Base-by-base conservation (phyloP, 108 stramenopile genomes). In the Stephanodiscus minutulus region DNA sequence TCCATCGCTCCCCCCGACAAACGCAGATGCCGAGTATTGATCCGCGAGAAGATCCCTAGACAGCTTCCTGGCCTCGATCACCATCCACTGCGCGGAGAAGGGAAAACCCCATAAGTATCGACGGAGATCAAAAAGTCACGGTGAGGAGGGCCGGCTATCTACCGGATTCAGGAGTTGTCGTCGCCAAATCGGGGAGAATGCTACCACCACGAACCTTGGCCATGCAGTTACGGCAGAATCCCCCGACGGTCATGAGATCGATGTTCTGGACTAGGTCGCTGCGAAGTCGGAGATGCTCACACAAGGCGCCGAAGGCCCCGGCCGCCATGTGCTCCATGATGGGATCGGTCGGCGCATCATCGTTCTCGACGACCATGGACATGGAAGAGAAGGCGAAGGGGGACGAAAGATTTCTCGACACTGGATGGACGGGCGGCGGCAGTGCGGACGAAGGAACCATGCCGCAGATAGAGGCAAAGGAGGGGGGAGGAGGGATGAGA, bases 221-320 rank as follows among this genome's bases (percentile, higher is more conserved):
- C 65, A 87, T 66, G 72, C 88, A 88, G 60, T 88, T 88, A 25
- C 88, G 21, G 66, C 88, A 86, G 48, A 88, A 88, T 20, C 88
- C 88, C 9, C 79, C 71, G 12, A 85, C 28, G 12, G 73, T 83
- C 88, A 88, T 86, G 46, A 88, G 71, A 37, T 79, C 74, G 61
- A 97, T 91, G 72, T 97, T 97, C 54, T 81, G 84, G 5, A 94
- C 93, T 64, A 74, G 63, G 58, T 90, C 89, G 57, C 86, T 86
- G 15, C 89, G 85, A 18, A 81, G 82, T 65, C 68, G 73, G 0
- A 94, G 77, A 73, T 94, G 93, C 11, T 66, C 37, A 55, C 87
- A 89, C 17, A 94, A 70, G 21, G 66, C 63, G 52, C 74, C 67
- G 62, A 92, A 94, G 13, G 93, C 91, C 10, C 93, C 91, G 2